Percentiles rank a stretch among this genome's conserved stretches.
Evolutionary conservation across 306 rosid genomes (phyloP).

Genomic region (Vigna mungo): DNA sequence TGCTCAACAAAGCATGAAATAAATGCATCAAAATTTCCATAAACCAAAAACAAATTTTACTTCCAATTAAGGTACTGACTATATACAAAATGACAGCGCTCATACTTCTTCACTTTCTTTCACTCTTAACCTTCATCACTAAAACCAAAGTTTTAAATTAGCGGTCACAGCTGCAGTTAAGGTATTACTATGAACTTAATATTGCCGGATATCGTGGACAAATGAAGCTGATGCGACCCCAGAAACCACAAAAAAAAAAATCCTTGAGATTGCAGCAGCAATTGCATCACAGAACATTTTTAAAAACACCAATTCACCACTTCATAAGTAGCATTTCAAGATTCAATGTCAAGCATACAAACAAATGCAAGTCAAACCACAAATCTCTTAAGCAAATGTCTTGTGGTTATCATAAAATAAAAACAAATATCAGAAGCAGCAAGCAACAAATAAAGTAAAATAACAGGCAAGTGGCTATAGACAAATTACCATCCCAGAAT

Average conservation of each 20-base stretch:
- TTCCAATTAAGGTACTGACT: conserved; percentile 21
- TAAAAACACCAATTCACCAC: not conserved
- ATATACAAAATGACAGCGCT: not conserved
- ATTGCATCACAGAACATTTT: not conserved
- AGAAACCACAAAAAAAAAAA: not conserved
- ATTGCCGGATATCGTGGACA: not conserved
- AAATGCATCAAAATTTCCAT: not conserved
- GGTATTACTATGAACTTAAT: not conserved
- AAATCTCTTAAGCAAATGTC: not conserved
- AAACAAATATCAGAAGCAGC: not conserved
- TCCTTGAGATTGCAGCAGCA: not conserved
- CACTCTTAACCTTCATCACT: not conserved
- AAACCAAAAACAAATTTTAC: not conserved
- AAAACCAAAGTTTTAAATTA: conserved; percentile 6
- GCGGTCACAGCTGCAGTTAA: not conserved
- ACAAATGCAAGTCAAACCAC: conserved; percentile 6
- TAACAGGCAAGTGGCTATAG: not conserved
- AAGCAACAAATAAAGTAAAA: not conserved
- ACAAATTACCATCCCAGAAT: conserved; percentile 87
- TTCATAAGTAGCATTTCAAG: conserved; percentile 22
- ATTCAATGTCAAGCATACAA: not conserved
- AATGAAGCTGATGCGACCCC: not conserved
- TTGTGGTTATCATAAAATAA: not conserved
- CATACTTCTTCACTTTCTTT: conserved; percentile 24
- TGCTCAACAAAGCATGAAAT: conserved; percentile 12